Base-by-base conservation (phyloP, 441 rosid species). In the Cnidoscolus chayamansa region DNA sequence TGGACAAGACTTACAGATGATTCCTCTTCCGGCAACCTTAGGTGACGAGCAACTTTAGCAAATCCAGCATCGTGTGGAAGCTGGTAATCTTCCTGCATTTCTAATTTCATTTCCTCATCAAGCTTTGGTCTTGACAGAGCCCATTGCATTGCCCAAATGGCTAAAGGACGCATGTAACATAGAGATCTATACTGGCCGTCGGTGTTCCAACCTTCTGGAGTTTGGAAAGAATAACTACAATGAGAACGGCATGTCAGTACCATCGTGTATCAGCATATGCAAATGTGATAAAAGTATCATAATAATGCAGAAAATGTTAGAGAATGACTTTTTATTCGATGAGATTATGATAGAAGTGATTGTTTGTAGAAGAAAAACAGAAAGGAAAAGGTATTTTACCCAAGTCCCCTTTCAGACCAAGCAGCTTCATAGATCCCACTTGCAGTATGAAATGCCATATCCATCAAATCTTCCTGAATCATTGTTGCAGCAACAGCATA, bases 61-160 rank as follows among this genome's bases (percentile, higher is more conserved):
- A 86, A 94, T 58, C 87, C 90, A 0, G 81, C 80, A 67, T 89
- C 88, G 55, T 83, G 84, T 59, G 64, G 63, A 31, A 68, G 72
- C 49, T 83, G 49, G 43, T 76, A 72, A 62, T 70, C 86, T 59
- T 81, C 87, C 9, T 61, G 63, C 20, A 73, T 67, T 67, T 83
- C 81, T 2, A 57, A 49, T 40, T 67, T 73, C 17, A 19, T 67
- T 71, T 78, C 78, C 61, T 56, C 57, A 48, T 53, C 45, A 32
- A 80, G 78, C 60, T 78, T 82, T 0, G 85, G 81, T 54, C 83
- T 79, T 2, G 90, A 74, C 19, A 94, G 67, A 32, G 96, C 94
- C 98, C 93, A 94, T 75, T 91, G 98, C 94, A 90, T 91, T 55
- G 92, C 90, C 98, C 98, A 91, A 75, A 94, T 91, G 9, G 91